These are phyloP conservation scores for Westerdykella aurantiaca DNA, from an alignment of 2,329 filamentous ascomycete genomes.

Conservation along the genomic window DNA sequence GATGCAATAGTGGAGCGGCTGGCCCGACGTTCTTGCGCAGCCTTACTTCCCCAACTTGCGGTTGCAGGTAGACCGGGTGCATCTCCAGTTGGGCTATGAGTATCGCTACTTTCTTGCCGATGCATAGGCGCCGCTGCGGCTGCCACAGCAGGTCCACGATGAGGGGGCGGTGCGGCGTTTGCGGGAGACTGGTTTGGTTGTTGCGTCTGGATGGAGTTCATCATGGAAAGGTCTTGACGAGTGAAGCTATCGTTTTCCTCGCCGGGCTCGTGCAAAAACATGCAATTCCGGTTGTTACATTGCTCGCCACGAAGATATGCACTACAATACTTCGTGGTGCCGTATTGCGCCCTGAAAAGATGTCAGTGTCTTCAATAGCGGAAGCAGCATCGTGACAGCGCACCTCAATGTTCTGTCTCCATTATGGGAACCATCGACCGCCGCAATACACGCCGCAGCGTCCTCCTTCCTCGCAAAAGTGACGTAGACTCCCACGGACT, in stretches of 20 bases:
- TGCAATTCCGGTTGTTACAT: conserved; percentile 93
- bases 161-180: conserved; percentile 47
- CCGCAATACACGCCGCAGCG: conserved; percentile 80
- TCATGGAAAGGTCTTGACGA: conserved; percentile 85
- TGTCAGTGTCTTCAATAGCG: conserved; percentile 12
- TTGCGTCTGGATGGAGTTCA: conserved; percentile 82
- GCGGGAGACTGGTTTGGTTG: conserved; percentile 57
- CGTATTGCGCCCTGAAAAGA: conserved; percentile 57
- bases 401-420: conserved; percentile 77
- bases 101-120: conserved; percentile 72
- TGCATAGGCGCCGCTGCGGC: conserved; percentile 57
- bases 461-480: conserved; percentile 91
- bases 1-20: conserved; percentile 78
- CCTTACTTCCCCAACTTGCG: conserved; percentile 82
- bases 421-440: conserved; percentile 88
- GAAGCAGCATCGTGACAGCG: conserved; percentile 23
- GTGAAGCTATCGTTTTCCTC: conserved; percentile 97
- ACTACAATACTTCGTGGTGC: conserved; percentile 98
- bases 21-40: conserved; percentile 61
- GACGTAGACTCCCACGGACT: conserved; percentile 96
- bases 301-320: conserved; percentile 91
- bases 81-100: conserved; percentile 59
- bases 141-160: conserved; percentile 47
- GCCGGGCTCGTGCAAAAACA: conserved; percentile 97
- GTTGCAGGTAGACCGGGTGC: conserved; percentile 87